Evolutionary conservation across 495 filamentous ascomycete species (phyloP).

Genomic region (Hyaloscypha hepaticicola): DNA sequence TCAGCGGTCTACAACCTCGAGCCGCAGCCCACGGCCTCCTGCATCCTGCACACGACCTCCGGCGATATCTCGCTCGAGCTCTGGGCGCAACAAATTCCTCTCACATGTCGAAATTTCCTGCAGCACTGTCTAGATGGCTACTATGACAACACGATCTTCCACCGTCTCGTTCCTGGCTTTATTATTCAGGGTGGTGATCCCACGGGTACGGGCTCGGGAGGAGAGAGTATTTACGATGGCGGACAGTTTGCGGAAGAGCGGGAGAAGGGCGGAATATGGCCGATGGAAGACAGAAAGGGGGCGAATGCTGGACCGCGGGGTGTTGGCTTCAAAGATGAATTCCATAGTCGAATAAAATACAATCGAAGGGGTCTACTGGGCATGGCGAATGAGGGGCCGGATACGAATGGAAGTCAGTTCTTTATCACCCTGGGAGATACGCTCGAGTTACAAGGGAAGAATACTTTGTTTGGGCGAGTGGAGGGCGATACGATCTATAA

Average conservation of each 20-base stretch:
- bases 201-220: slow-evolving; percentile 82
- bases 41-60: slow-evolving; percentile 81
- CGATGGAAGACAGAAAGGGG: slow-evolving; percentile 60
- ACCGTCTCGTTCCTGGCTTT: slow-evolving; percentile 88
- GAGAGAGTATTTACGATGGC: slow-evolving; percentile 86
- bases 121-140: slow-evolving; percentile 93
- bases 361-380: slow-evolving; percentile 88
- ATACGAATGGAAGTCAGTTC: slow-evolving; percentile 89
- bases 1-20: slow-evolving; percentile 90
- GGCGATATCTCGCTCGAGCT: slow-evolving; percentile 89
- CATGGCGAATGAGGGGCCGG: slow-evolving; percentile 82
- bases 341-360: slow-evolving; percentile 88
- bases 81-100: slow-evolving; percentile 89
- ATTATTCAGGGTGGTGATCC: slow-evolving; percentile 90
- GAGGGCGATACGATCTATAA: slow-evolving; percentile 96
- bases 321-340: slow-evolving; percentile 79
- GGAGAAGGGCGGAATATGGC: slow-evolving; percentile 52
- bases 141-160: slow-evolving; percentile 89
- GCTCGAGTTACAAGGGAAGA: slow-evolving; percentile 80
- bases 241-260: slow-evolving; percentile 63
- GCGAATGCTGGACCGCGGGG: slow-evolving; percentile 51
- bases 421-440: slow-evolving; percentile 87
- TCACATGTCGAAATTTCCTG: slow-evolving; percentile 92
- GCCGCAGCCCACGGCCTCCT: slow-evolving; percentile 86
- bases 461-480: slow-evolving; percentile 91